Evolutionary conservation across 1,139 yeast species (phyloP), one percentile per base, ranked within the genome.

Genomic region (Nadsonia starkeyi-henricii): DNA sequence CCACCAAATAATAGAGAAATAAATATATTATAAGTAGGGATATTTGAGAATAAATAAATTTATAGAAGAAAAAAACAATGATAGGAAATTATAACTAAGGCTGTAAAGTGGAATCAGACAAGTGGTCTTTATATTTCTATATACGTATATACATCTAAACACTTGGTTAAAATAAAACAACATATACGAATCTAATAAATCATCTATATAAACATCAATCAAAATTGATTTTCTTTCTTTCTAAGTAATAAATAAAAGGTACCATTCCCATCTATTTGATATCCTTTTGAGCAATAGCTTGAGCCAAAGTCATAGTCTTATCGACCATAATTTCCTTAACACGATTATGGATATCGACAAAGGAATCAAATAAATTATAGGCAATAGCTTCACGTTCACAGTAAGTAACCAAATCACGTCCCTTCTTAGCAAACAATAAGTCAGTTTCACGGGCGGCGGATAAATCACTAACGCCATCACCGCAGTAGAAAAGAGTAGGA

Each of bases 361-460:
- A 91, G 48, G 80, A 70, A 55, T 77, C 77, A 65, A 93, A 91
- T 61, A 82, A 93, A 45, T 82, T 79, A 70, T 79, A 91, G 13
- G 96, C 95, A 55, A 91, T 84, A 45, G 74, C 70, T 62, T 89
- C 93, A 44, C 81, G 70, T 57, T 74, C 74, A 68, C 97, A 91
- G 68, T 78, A 89, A 47, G 79, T 81, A 56, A 91, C 83, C 58
- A 91, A 75, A 63, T 91, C 98, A 59, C 83, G 79, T 45, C 96
- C 98, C 55, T 79, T 78, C 69, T 88, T 91, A 49, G 98, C 98
- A 66, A 91, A 91, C 57, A 91, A 70, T 58, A 89, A 71, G 64
- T 93, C 89, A 47, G 98, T 88, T 64, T 91, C 96, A 62, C 83
- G 81, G 33, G 97, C 97, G 23, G 98, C 98, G 53, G 88, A 79